Percentiles rank a stretch among this genome's conserved stretches.
phyloP scores from a whole-genome alignment of 495 filamentous ascomycete genomes.

The Physcia stellaris region DNA sequence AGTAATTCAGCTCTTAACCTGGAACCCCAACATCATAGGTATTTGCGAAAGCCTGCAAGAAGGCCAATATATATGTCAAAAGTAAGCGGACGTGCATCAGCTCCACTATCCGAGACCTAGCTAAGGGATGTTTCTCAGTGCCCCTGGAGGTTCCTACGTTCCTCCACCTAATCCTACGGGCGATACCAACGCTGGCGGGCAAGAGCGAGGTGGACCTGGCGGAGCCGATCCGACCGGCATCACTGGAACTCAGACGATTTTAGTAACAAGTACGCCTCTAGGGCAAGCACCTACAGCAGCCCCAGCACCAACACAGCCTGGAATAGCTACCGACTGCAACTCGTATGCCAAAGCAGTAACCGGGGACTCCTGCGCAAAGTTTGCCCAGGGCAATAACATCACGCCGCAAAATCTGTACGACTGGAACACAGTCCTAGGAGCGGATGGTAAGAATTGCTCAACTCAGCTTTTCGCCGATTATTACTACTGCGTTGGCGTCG shows the following conservation, averaged over 20 bases:
- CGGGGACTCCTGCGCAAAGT: constrained; percentile 9
- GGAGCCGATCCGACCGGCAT: not conserved
- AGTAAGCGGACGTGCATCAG: too few relatives aligned
- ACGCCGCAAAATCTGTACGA: constrained; percentile 4
- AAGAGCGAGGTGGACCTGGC: constrained; percentile 4
- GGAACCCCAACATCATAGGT: constrained; percentile 11
- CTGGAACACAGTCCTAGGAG: constrained; percentile 7
- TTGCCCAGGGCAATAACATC: constrained; percentile 7
- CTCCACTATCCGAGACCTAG: too few relatives aligned
- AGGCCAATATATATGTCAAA: constrained; percentile 8
- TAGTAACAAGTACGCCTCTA: constrained; percentile 1
- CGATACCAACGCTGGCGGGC: not conserved
- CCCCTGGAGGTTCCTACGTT: constrained; percentile 8
- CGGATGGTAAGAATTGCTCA: constrained; percentile 2
- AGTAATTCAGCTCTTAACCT: constrained; percentile 1
- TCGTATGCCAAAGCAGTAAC: constrained; percentile 8
- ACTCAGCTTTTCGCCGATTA: constrained; percentile 1
- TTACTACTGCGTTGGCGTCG: constrained; percentile 7
- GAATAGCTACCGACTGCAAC: constrained; percentile 12
- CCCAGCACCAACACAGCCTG: constrained; percentile 12
- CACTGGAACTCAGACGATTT: not conserved
- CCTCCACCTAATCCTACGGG: constrained; percentile 6
- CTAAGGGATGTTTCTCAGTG: too few relatives aligned
- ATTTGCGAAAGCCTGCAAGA: constrained; percentile 6
- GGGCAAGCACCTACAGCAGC: not conserved